Base-by-base conservation (phyloP, 345 rosid species). In the Hibiscus tridactylites region DNA sequence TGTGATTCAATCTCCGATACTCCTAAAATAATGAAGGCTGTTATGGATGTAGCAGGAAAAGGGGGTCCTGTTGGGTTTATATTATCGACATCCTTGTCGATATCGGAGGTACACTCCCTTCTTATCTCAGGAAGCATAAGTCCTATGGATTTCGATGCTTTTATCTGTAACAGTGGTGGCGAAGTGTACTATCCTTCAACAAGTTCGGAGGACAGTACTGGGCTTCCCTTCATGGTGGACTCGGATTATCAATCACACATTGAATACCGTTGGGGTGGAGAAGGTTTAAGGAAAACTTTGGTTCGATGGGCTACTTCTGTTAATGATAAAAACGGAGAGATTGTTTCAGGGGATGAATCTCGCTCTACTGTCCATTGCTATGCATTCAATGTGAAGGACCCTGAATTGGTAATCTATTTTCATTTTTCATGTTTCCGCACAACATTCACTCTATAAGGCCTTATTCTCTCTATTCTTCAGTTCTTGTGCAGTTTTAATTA, bases 261-360 rank as follows among this genome's bases (percentile, higher is more conserved):
- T 26, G 95, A 88, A 60, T 91, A 86, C 70, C 85, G 91, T 1
- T 91, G 95, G 95, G 97, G 92, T 75, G 91, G 92, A 76, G 92
- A 89, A 78, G 81, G 81, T 58, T 61, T 91, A 73, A 81, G 90
- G 79, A 89, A 83, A 79, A 84, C 92, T 77, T 76, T 91, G 81
- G 80, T 84, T 74, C 86, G 88, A 16, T 89, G 95, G 95, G 83
- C 86, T 72, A 72, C 75, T 75, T 85, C 92, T 54, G 75, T 85
- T 39, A 61, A 71, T 56, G 83, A 83, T 54, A 86, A 80, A 78
- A 88, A 59, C 58, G 87, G 83, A 68, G 75, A 81, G 53, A 73
- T 87, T 64, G 72, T 87, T 17, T 63, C 39, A 7, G 85, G 84
- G 62, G 86, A 88, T 15, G 87, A 83, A 81, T 71, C 83, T 13